These are phyloP conservation scores for Avena insularis DNA, from an alignment of 176 grass and related monocot genomes.

Conservation along the genomic window DNA sequence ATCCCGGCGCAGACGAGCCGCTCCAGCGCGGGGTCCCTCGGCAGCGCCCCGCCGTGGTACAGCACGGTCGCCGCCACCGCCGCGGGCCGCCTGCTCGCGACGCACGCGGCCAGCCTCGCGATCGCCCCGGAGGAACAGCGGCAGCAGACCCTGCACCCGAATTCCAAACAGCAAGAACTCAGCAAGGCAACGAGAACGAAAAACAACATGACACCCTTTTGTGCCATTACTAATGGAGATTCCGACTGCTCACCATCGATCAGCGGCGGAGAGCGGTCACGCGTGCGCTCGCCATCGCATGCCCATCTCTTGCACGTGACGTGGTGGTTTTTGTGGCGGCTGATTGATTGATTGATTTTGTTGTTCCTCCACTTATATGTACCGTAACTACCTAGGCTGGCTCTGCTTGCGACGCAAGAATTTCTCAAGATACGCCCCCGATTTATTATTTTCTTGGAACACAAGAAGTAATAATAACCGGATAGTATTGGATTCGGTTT, in stretches of 20 bases:
- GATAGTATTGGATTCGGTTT: background rate
- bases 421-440: background rate
- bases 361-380: background rate
- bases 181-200: background rate
- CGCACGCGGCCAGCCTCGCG: conserved; percentile 49
- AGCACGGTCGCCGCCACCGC: conserved; percentile 68
- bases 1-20: conserved; percentile 67
- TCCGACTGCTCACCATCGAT: background rate
- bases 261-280: background rate
- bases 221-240: too few species aligned
- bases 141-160: conserved; percentile 14
- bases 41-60: conserved; percentile 71
- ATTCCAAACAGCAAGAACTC: too few species aligned
- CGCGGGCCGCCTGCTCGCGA: conserved; percentile 49
- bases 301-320: background rate
- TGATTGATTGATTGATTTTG: background rate
- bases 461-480: background rate
- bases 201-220: background rate
- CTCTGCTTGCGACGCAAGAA: conserved; percentile 18
- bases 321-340: background rate
- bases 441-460: background rate
- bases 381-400: background rate
- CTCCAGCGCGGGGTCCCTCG: conserved; percentile 62
- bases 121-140: conserved; percentile 59
- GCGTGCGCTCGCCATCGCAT: background rate